These are phyloP conservation scores for Globisporangium irregulare DNA, from an alignment of 352 stramenopile species.

Conservation along the genomic window DNA sequence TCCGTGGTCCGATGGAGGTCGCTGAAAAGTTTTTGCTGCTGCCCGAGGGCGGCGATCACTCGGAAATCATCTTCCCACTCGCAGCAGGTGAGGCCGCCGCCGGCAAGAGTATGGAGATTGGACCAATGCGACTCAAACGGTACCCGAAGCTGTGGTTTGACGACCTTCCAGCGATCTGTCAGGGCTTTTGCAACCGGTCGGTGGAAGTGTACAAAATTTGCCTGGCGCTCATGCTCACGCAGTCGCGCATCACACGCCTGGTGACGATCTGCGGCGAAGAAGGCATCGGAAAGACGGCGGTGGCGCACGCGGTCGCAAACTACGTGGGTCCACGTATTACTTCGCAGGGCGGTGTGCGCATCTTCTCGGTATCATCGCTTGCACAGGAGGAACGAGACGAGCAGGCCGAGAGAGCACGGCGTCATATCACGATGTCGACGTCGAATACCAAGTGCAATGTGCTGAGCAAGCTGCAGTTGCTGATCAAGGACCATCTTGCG, in stretches of 20 bases:
- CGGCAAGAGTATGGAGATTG: slow-evolving; percentile 39
- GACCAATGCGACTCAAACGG: slow-evolving; percentile 44
- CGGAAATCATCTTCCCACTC: slow-evolving; percentile 79
- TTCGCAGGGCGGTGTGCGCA: slow-evolving; percentile 59
- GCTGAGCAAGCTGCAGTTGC: slow-evolving; percentile 45
- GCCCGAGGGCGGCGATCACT: slow-evolving; percentile 72
- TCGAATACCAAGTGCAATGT: slow-evolving; percentile 31
- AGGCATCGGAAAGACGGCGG: slow-evolving; percentile 74
- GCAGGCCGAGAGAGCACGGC: slow-evolving; percentile 43
- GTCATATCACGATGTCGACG: slow-evolving; percentile 33
- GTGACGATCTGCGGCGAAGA: slow-evolving; percentile 74
- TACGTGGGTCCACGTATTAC: slow-evolving; percentile 81
- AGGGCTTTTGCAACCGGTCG: slow-evolving; percentile 77
- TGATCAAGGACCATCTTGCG: slow-evolving; percentile 49
- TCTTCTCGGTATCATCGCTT: slow-evolving; percentile 63
- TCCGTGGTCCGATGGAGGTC: slow-evolving; percentile 61
- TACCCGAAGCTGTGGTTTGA: slow-evolving; percentile 82
- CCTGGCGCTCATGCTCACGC: slow-evolving; percentile 70
- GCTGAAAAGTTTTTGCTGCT: slow-evolving; percentile 77
- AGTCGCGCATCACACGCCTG: slow-evolving; percentile 70
- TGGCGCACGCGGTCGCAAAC: slow-evolving; percentile 69
- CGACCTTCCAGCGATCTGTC: slow-evolving; percentile 69
- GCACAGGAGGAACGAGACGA: slow-evolving; percentile 59
- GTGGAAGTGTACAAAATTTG: slow-evolving; percentile 85
- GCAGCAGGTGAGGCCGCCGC: slow-evolving; percentile 36